phyloP scores from a whole-genome alignment of 352 stramenopile species.

The Phytophthora sp. region DNA sequence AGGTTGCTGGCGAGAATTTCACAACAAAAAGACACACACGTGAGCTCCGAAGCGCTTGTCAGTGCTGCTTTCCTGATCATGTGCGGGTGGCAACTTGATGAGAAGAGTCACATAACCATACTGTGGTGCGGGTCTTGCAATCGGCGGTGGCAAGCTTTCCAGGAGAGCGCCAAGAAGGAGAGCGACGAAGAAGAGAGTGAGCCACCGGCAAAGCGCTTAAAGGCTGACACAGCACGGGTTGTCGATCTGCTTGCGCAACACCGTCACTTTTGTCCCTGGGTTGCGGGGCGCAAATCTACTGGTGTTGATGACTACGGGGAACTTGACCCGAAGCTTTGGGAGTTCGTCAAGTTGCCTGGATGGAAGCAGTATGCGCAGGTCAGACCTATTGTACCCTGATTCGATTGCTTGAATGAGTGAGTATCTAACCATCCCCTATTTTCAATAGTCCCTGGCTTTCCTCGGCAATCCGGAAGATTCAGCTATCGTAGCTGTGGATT shows the following conservation, averaged over 20 bases:
- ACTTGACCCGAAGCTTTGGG: slow-evolving; percentile 29
- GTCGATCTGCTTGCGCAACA: slow-evolving; percentile 42
- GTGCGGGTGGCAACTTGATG: slow-evolving; percentile 52
- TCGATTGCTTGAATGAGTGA: background rate
- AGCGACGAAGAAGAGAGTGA: slow-evolving; percentile 21
- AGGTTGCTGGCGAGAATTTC: slow-evolving; percentile 25
- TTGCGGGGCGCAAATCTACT: slow-evolving; percentile 28
- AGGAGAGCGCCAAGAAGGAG: background rate
- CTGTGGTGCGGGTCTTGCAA: slow-evolving; percentile 54
- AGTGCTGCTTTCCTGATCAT: slow-evolving; percentile 41
- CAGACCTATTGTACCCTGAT: slow-evolving; percentile 20
- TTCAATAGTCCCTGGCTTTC: slow-evolving; percentile 19
- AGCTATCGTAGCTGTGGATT: slow-evolving; percentile 5
- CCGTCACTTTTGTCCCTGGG: slow-evolving; percentile 71
- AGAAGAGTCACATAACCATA: slow-evolving; percentile 1
- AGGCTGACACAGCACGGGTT: slow-evolving; percentile 7
- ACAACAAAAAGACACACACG: slow-evolving; percentile 1
- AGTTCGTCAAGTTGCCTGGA: slow-evolving; percentile 38
- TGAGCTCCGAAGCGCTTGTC: slow-evolving; percentile 26
- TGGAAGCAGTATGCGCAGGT: slow-evolving; percentile 53
- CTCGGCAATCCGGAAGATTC: slow-evolving; percentile 9
- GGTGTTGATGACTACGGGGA: slow-evolving; percentile 29
- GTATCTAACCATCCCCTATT: background rate
- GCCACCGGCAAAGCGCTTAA: slow-evolving; percentile 42
- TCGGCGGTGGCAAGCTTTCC: slow-evolving; percentile 39